A percentile compares a stretch with the other conserved stretches of the same genome.
These are phyloP conservation scores for Trichoderma oligosporum DNA, from an alignment of 2,329 filamentous ascomycete species.

Conservation along the genomic window DNA sequence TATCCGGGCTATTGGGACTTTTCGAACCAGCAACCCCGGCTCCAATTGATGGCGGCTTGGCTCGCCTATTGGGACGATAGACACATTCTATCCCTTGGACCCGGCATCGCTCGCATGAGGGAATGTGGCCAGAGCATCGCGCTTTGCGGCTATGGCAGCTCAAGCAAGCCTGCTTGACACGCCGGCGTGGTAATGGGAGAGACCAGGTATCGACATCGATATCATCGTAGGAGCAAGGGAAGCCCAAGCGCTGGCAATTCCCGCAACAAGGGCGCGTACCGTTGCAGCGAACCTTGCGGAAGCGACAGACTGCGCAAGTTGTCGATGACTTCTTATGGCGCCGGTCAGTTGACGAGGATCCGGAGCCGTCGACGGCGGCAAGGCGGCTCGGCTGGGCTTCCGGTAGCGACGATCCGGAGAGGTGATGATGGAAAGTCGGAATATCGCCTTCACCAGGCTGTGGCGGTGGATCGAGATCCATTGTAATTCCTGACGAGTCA, in stretches of 20 bases:
- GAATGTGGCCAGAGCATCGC: slow-evolving; percentile 54
- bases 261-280: slow-evolving; percentile 51
- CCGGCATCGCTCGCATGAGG: slow-evolving; percentile 49
- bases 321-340: slow-evolving; percentile 42
- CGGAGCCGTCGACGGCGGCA: background rate
- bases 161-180: slow-evolving; percentile 54
- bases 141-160: slow-evolving; percentile 58
- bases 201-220: slow-evolving; percentile 40
- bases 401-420: slow-evolving; percentile 12
- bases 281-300: slow-evolving; percentile 57
- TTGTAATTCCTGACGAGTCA: background rate
- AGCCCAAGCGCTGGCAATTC: slow-evolving; percentile 57
- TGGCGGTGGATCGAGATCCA: slow-evolving; percentile 12
- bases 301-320: slow-evolving; percentile 53
- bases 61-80: slow-evolving; percentile 49
- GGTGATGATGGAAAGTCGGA: background rate
- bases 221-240: slow-evolving; percentile 55
- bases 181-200: slow-evolving; percentile 47
- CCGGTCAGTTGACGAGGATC: slow-evolving; percentile 26
- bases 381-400: background rate
- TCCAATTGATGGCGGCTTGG: slow-evolving; percentile 23
- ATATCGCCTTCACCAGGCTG: slow-evolving; percentile 8
- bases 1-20: slow-evolving; percentile 35
- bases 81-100: slow-evolving; percentile 53
- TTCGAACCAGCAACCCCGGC: slow-evolving; percentile 22